Evolutionary conservation across 495 filamentous ascomycete genomes (phyloP), one percentile per base, ranked within the genome.

Genomic region (Clohesyomyces aquaticus): DNA sequence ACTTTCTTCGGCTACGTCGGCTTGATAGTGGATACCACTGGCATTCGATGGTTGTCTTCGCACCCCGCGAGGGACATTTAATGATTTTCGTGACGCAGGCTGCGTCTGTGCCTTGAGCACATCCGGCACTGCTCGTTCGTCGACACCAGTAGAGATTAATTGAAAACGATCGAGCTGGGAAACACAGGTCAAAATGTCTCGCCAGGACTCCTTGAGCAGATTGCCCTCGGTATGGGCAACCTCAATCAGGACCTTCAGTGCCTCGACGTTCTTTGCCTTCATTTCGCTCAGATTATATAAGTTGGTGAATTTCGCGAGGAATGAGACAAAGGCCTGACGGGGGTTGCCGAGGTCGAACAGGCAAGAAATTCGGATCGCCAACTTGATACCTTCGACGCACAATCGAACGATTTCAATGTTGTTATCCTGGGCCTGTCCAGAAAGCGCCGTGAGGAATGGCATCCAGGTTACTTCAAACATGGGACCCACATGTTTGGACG

Each of bases 401-500:
- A 95, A 77, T 71, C 85, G 88, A 71, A 97, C 92, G 19, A 91
- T 89, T 68, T 96, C 91, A 19, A 96, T 80, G 72, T 96, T 94
- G 55, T 95, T 88, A 71, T 93, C 91, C 69, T 96, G 93, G 75
- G 91, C 91, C 60, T 91, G 86, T 26, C 90, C 91, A 2, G 94
- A 96, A 25, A 98, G 81, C 0, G 91, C 91, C 10, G 91, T 96
- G 71, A 98, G 87, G 76, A 96, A 96, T 19, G 93, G 94, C 93
- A 97, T 99, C 94, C 94, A 99, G 0, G 91, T 95, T 16, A 96
- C 93, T 66, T 98, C 93, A 67, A 99, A 99, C 93, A 99, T 99
- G 2, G 94, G 92, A 0, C 94, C 94, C 52, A 96, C 88, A 76
- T 99, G 94, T 64, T 89, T 93, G 73, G 90, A 93, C 0, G 92